These are phyloP conservation scores for Cryptococcus floricola DNA, from an alignment of 1,284 basidiomycete genomes.

Conservation along the genomic window DNA sequence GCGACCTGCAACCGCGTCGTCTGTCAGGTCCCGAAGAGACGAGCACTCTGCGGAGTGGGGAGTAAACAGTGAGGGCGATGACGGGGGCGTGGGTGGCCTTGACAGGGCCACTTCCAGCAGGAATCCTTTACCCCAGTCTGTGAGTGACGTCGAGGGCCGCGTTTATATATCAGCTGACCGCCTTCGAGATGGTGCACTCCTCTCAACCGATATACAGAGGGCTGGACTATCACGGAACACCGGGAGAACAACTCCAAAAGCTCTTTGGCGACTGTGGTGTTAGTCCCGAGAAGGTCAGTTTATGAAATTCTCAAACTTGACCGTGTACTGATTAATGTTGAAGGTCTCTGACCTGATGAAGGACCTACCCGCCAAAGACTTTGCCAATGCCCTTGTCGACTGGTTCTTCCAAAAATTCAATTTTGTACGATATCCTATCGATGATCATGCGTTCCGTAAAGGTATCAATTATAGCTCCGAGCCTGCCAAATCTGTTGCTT, in stretches of 20 bases:
- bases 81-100: constrained; percentile 20
- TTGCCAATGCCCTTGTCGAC: constrained; percentile 59
- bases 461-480: constrained; percentile 10
- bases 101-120: constrained; percentile 28
- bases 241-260: constrained; percentile 51
- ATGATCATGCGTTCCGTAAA: constrained; percentile 71
- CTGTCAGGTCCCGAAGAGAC: constrained; percentile 8
- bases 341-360: constrained; percentile 63
- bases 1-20: constrained; percentile 8
- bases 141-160: constrained; percentile 7
- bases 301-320: background rate
- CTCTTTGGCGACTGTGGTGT: constrained; percentile 83
- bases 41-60: constrained; percentile 14
- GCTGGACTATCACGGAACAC: constrained; percentile 34
- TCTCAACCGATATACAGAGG: constrained; percentile 20
- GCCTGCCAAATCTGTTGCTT: background rate
- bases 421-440: constrained; percentile 86
- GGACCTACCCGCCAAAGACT: constrained; percentile 68
- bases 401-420: constrained; percentile 61
- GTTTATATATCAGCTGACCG: background rate
- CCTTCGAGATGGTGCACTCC: constrained; percentile 10
- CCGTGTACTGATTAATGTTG: background rate
- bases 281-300: constrained; percentile 67
- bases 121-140: constrained; percentile 40
- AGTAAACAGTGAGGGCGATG: constrained; percentile 16